Evolutionary conservation across 2,329 filamentous ascomycete genomes (phyloP).

Genomic region (Cadophora malorum): DNA sequence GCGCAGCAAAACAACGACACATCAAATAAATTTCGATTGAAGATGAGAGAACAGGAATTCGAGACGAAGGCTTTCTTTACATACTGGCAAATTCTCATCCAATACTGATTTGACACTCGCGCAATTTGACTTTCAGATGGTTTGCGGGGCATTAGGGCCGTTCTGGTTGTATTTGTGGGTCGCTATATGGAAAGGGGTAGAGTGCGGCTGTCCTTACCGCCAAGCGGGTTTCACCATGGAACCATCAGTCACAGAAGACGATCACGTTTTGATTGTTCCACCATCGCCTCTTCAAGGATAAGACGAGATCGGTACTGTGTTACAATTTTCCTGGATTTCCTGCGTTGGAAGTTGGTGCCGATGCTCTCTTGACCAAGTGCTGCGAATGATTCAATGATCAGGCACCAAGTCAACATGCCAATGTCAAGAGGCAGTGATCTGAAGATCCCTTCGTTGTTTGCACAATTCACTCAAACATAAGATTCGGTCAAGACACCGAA

Average conservation of each 20-base stretch:
- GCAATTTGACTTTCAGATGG: background rate
- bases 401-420: background rate
- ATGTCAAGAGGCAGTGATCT: background rate
- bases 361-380: background rate
- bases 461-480: background rate
- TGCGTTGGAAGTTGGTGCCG: background rate
- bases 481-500: background rate
- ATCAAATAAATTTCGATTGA: background rate
- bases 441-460: background rate
- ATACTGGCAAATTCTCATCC: background rate
- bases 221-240: constrained; percentile 9
- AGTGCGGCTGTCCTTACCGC: background rate
- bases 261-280: constrained; percentile 16
- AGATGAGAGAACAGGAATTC: background rate
- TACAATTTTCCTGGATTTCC: background rate
- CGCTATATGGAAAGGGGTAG: background rate
- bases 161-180: constrained; percentile 9
- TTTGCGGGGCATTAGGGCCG: background rate
- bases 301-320: background rate
- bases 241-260: constrained; percentile 15
- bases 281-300: background rate
- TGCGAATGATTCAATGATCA: background rate
- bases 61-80: background rate
- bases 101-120: background rate
- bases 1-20: background rate